These are phyloP conservation scores for Candida anutae DNA, from an alignment of 1,139 yeast species.

Conservation along the genomic window DNA sequence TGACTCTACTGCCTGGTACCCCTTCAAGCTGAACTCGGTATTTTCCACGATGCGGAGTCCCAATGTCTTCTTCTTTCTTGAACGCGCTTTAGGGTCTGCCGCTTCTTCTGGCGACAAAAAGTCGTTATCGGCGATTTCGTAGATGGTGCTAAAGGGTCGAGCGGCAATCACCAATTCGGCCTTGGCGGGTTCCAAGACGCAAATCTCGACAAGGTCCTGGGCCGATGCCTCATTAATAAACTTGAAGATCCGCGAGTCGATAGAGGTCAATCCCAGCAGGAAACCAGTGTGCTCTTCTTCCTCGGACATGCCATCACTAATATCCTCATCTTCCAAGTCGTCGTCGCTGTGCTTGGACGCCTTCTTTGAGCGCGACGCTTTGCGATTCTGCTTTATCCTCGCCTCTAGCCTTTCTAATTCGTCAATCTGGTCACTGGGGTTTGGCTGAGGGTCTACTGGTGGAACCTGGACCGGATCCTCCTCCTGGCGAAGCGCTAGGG, in stretches of 20 bases:
- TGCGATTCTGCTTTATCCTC: slow-evolving; percentile 26
- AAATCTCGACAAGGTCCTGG: slow-evolving; percentile 73
- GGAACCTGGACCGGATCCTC: neutral
- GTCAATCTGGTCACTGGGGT: slow-evolving; percentile 11
- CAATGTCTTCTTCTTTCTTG: slow-evolving; percentile 41
- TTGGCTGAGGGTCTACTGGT: too few species aligned
- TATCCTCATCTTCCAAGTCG: slow-evolving; percentile 30
- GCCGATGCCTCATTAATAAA: slow-evolving; percentile 73
- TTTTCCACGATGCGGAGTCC: slow-evolving; percentile 76
- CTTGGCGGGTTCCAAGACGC: slow-evolving; percentile 59
- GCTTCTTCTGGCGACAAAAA: slow-evolving; percentile 13
- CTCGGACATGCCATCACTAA: slow-evolving; percentile 32
- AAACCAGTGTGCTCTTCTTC: slow-evolving; percentile 31
- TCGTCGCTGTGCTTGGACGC: slow-evolving; percentile 34
- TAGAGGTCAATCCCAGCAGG: slow-evolving; percentile 37
- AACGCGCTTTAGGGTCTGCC: slow-evolving; percentile 16
- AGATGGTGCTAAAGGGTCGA: slow-evolving; percentile 63
- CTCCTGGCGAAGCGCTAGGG: slow-evolving; percentile 1
- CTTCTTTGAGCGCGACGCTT: slow-evolving; percentile 12
- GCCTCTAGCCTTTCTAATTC: slow-evolving; percentile 36
- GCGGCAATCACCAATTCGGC: slow-evolving; percentile 54
- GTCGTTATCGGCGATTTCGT: slow-evolving; percentile 45
- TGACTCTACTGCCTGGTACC: slow-evolving; percentile 91
- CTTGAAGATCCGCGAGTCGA: slow-evolving; percentile 60
- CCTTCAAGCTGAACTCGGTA: slow-evolving; percentile 62